Percentiles rank a stretch among this genome's conserved stretches.
phyloP scores from a whole-genome alignment of 2,329 filamentous ascomycete species.

The Colletotrichum trifolii region DNA sequence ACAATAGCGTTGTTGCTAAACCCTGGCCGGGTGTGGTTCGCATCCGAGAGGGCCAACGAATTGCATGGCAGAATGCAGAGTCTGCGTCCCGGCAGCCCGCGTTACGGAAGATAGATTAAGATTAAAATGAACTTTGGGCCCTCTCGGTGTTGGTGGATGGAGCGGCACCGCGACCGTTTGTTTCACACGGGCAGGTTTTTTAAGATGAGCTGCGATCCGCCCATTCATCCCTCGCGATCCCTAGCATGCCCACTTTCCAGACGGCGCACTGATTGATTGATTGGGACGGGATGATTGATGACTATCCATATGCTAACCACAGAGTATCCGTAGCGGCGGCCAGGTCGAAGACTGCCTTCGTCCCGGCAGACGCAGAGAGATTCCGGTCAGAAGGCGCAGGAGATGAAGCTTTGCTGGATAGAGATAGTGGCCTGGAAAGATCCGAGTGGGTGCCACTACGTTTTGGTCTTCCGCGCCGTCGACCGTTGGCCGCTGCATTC shows the following conservation, averaged over 20 bases:
- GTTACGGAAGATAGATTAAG: conserved; percentile 25
- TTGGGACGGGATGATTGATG: conserved; percentile 11
- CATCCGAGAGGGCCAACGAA: background rate
- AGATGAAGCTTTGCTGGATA: conserved; percentile 6
- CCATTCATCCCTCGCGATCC: conserved; percentile 16
- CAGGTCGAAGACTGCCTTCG: no score
- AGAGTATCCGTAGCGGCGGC: background rate
- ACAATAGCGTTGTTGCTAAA: conserved; percentile 21
- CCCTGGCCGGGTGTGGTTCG: conserved; percentile 4
- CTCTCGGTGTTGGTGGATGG: conserved; percentile 8
- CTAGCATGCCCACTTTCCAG: background rate
- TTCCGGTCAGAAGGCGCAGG: conserved; percentile 24
- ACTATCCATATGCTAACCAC: background rate
- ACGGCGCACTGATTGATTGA: background rate
- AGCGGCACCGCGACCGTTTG: conserved; percentile 24
- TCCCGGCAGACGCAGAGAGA: conserved; percentile 3
- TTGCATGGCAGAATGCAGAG: conserved; percentile 17
- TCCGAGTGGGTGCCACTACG: conserved; percentile 16
- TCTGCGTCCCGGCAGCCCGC: conserved; percentile 2
- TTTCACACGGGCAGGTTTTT: conserved; percentile 34
- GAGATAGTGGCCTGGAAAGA: background rate
- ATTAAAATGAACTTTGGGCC: conserved; percentile 30
- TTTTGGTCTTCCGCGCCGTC: conserved; percentile 18
- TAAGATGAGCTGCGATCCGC: conserved; percentile 29
- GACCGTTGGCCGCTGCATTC: background rate